These are phyloP conservation scores for Komagataella ulmi DNA, from an alignment of 805 yeast genomes.

Conservation along the genomic window DNA sequence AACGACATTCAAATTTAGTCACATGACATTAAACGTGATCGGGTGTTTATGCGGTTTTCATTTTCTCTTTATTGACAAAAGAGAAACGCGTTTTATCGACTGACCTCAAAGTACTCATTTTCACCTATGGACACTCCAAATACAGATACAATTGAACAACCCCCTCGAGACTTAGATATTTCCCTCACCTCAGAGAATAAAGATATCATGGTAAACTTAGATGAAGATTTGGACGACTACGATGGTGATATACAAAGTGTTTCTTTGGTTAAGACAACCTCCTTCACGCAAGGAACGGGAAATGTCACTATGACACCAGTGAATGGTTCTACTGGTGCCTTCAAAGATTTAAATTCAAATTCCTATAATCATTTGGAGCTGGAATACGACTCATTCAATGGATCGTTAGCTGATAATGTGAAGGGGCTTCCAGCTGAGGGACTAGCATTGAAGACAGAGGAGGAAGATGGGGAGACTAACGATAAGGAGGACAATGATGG, in stretches of 20 bases:
- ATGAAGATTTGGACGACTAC: not conserved
- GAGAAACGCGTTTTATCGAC: not conserved
- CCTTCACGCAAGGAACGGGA: not conserved
- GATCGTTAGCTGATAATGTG: conserved; percentile 15
- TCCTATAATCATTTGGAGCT: conserved; percentile 14
- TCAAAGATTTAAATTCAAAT: not conserved
- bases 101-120: not conserved
- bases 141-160: not conserved
- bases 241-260: not conserved
- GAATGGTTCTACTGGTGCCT: not conserved
- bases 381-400: conserved; percentile 18
- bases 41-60: not conserved
- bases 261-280: not conserved
- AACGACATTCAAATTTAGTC: not conserved
- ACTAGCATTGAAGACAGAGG: not conserved
- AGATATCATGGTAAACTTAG: not conserved
- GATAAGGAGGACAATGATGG: not conserved
- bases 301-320: not conserved
- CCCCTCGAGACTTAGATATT: not conserved
- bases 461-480: not conserved
- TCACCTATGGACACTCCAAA: not conserved
- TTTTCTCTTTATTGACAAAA: not conserved
- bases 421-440: not conserved
- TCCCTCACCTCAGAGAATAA: not conserved
- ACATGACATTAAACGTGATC: not conserved